These are phyloP conservation scores for Jatropha multifida DNA, from an alignment of 441 rosid genomes.

Conservation along the genomic window DNA sequence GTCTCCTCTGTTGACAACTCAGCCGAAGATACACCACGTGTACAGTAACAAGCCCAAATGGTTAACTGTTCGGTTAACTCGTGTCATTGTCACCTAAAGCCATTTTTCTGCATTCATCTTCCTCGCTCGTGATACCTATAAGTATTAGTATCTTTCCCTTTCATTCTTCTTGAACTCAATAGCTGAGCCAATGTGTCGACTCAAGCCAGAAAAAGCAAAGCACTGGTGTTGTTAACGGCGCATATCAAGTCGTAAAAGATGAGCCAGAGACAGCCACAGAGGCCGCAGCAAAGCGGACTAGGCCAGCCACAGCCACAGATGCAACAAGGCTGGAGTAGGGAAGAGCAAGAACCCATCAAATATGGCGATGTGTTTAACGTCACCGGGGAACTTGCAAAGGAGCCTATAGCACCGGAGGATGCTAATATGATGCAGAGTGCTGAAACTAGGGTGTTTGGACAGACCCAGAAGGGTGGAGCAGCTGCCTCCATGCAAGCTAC, in stretches of 20 bases:
- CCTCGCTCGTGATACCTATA: not conserved
- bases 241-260: constrained; percentile 23
- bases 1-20: constrained; percentile 13
- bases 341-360: constrained; percentile 38
- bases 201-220: not conserved
- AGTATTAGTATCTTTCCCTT: not conserved
- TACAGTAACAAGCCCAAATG: not conserved
- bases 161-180: not conserved
- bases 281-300: constrained; percentile 27
- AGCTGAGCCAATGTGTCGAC: not conserved
- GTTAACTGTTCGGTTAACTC: not conserved
- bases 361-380: constrained; percentile 63
- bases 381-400: constrained; percentile 46
- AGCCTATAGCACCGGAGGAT: constrained; percentile 55
- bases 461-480: constrained; percentile 60
- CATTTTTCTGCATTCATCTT: constrained; percentile 1
- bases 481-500: constrained; percentile 76
- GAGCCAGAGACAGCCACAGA: constrained; percentile 57
- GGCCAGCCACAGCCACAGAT: not conserved
- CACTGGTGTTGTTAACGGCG: not conserved
- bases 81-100: constrained; percentile 10
- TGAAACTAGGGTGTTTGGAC: constrained; percentile 53
- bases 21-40: constrained; percentile 11
- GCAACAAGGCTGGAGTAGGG: not conserved
- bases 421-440: constrained; percentile 76